Conservation (phyloP, 495 filamentous ascomycete genomes). For the Usnea hakonensis region DNA sequence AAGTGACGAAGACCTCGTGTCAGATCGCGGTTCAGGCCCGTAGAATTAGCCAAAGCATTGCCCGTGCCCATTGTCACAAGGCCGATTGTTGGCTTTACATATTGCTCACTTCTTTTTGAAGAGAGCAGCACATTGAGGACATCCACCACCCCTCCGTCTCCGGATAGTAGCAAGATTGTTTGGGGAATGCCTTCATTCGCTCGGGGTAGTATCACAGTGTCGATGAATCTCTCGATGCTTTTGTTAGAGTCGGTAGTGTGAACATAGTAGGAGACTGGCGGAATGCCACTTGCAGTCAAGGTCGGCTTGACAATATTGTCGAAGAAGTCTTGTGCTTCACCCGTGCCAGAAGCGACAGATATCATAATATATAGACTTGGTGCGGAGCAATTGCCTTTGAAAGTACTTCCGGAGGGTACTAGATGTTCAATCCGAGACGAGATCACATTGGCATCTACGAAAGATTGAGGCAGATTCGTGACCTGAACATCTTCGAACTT, state of each 20-base stretch:
- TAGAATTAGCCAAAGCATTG: constrained; percentile 77
- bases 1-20: constrained; percentile 34
- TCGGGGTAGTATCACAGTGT: constrained; percentile 36
- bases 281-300: constrained; percentile 38
- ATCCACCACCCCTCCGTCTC: constrained; percentile 79
- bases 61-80: constrained; percentile 77
- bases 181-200: constrained; percentile 42
- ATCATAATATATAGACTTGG: constrained; percentile 56
- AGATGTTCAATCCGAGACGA: not conserved
- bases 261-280: constrained; percentile 35
- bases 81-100: constrained; percentile 47
- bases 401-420: not conserved
- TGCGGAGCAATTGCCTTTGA: not conserved
- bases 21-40: constrained; percentile 32
- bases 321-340: constrained; percentile 51
- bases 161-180: constrained; percentile 69
- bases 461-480: constrained; percentile 8
- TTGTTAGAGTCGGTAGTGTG: constrained; percentile 50
- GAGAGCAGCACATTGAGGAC: constrained; percentile 57
- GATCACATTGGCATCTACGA: constrained; percentile 7
- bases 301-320: constrained; percentile 50
- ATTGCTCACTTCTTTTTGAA: constrained; percentile 16
- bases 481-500: constrained; percentile 7
- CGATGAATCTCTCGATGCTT: constrained; percentile 55
- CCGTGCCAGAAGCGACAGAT: constrained; percentile 65